phyloP scores from a whole-genome alignment of 495 filamentous ascomycete species.

The Penicillium subrubescens region DNA sequence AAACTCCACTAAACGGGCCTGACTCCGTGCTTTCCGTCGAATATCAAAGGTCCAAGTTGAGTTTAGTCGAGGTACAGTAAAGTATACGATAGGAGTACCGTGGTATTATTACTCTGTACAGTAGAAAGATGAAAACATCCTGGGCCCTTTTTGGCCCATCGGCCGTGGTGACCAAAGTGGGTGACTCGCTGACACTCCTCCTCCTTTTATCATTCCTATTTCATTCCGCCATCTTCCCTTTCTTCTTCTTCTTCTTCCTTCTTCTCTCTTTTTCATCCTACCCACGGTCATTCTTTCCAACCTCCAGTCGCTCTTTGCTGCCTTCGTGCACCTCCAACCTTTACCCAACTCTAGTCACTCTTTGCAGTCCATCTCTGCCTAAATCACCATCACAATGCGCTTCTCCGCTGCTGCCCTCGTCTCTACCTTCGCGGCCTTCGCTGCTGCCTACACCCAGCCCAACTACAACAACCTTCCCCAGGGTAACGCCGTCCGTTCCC shows the following conservation, averaged over 20 bases:
- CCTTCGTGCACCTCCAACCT: conserved; percentile 13
- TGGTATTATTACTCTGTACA: neutral
- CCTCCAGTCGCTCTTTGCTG: conserved; percentile 31
- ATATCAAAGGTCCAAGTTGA: neutral
- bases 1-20: neutral
- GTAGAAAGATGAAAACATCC: too few species aligned
- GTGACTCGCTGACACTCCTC: neutral
- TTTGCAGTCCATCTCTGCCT: conserved; percentile 23
- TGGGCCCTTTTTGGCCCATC: neutral
- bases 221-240: conserved; percentile 23
- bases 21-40: neutral
- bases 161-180: neutral
- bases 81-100: neutral
- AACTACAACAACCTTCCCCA: conserved; percentile 48
- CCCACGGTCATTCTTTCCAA: conserved; percentile 18
- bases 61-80: neutral
- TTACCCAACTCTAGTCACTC: conserved; percentile 18
- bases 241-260: conserved; percentile 23
- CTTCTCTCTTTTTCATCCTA: conserved; percentile 20
- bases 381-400: conserved; percentile 49
- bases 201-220: neutral
- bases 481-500: conserved; percentile 61
- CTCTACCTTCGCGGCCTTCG: conserved; percentile 52
- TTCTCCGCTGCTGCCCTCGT: conserved; percentile 48
- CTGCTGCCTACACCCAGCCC: conserved; percentile 54